Evolutionary conservation across 2,329 filamentous ascomycete species (phyloP), one percentile per base, ranked within the genome.

Genomic region (Fonsecaea pugnacius): DNA sequence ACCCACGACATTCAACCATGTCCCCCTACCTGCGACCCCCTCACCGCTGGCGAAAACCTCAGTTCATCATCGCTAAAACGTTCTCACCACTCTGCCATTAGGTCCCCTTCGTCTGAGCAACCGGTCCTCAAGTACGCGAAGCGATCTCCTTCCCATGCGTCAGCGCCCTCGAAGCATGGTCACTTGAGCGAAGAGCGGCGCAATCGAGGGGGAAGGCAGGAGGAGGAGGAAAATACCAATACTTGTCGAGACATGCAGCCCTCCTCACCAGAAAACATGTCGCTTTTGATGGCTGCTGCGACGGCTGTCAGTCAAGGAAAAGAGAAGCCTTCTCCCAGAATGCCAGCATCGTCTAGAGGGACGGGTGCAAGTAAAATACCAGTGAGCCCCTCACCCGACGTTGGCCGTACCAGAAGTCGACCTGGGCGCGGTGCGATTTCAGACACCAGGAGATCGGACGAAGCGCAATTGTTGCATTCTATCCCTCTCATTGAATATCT

Each of bases 401-500:
- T 50, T 4, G 38, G 43, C 46, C 18, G 57, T 38, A 32, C n/a
- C 14, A 33, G 57, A 24, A 59, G 57, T 48, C 30, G 36, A 50
- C 27, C 36, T 30, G 35, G 48, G 24, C 30, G 80, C 32, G 73
- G 78, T 50, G 87, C 83, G 58, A 82, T 85, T 8, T 86, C 87
- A 62, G 75, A 79, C 66, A 73, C 79, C 66, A 76, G 78, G 5
- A 76, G 80, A 60, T 75, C 79, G 1, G 80, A 85, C 1, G 80
- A 81, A 4, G 68, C 86, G 51, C 82, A 86, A 58, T 78, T 86
- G 57, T 79, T 93, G 4, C 85, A 85, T 48, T 84, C 84, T 30
- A 81, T 92, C 58, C 88, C 89, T 27, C 83, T 91, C 9, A 77
- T 89, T 21, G 91, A 94, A 74, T 78, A 94, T 43, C 76, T 95